Evolutionary conservation across 148 eudicot species (phyloP), one percentile per base, ranked within the genome.

Genomic region (Heliamphora exappendiculata): DNA sequence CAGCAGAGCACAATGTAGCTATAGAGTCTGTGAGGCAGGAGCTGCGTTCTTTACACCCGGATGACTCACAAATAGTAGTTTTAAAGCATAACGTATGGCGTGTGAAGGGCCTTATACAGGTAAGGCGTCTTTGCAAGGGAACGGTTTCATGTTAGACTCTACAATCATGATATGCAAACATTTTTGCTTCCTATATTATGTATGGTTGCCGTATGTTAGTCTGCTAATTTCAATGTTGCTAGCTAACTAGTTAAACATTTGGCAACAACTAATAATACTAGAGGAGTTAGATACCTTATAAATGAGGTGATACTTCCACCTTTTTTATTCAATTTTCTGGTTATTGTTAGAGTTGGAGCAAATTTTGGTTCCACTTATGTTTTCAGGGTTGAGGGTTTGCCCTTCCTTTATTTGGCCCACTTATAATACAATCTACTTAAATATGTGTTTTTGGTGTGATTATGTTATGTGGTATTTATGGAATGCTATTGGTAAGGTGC

Each of bases 31-130:
- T 92, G 70, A 88, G 94, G 69, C 97, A 87, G 79, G 97, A 92
- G 83, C 77, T 92, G 77, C 91, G 67, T 47, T 80, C 92, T 39
- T 55, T 86, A 81, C 97, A 92, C 81, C 97, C 97, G 2, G 92
- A 92, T 84, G 97, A 92, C 77, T 50, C 97, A 31, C 94, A 92
- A 53, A 87, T 92, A 72, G 97, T 92, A 12, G 92, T 92, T 59
- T 80, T 90, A 60, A 92, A 90, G 84, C 94, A 92, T 83, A 90
- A 88, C 67, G 94, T 92, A 57, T 91, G 97, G 93, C 91, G 97
- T 60, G 97, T 91, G 41, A 92, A 91, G 84, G 97, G 93, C 76
- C 85, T 91, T 51, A 91, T 91, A 82, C 96, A 91, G 91, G 96
- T 91, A 79, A 55, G 63, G 54, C 73, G 20, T 53, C 42, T 37